These are phyloP conservation scores for Inonotus hispidus DNA, from an alignment of 1,284 basidiomycete genomes.

Conservation along the genomic window DNA sequence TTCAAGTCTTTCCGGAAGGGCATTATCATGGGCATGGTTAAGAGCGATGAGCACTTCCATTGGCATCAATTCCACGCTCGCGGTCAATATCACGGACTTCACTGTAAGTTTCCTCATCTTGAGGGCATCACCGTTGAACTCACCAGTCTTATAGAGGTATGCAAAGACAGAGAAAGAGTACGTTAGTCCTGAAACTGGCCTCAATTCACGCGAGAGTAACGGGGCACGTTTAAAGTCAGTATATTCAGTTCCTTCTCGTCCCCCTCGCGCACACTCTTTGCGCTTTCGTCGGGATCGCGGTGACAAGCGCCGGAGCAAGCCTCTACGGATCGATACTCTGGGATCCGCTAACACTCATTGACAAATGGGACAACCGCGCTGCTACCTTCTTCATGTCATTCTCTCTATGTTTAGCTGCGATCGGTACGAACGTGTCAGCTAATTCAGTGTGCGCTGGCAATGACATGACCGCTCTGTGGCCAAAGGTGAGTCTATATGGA, in stretches of 20 bases:
- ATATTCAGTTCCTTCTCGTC: constrained; percentile 64
- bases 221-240: constrained; percentile 40
- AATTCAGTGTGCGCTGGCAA: constrained; percentile 76
- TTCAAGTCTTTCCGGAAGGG: constrained; percentile 41
- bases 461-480: constrained; percentile 65
- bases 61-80: constrained; percentile 57
- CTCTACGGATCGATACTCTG: constrained; percentile 55
- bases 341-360: constrained; percentile 47
- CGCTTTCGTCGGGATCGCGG: constrained; percentile 55
- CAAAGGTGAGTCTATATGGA: constrained; percentile 26
- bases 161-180: constrained; percentile 55
- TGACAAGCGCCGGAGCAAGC: constrained; percentile 56
- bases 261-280: constrained; percentile 63
- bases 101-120: constrained; percentile 38
- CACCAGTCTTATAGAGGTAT: constrained; percentile 39
- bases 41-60: constrained; percentile 63
- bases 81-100: constrained; percentile 74
- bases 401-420: constrained; percentile 61
- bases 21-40: constrained; percentile 71
- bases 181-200: constrained; percentile 21
- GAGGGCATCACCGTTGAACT: not conserved
- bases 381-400: constrained; percentile 75
- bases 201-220: not conserved
- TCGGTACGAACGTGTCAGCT: constrained; percentile 73
- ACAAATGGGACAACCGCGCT: constrained; percentile 69